phyloP scores from a whole-genome alignment of 257 asterid genomes.

The Vinca minor region DNA sequence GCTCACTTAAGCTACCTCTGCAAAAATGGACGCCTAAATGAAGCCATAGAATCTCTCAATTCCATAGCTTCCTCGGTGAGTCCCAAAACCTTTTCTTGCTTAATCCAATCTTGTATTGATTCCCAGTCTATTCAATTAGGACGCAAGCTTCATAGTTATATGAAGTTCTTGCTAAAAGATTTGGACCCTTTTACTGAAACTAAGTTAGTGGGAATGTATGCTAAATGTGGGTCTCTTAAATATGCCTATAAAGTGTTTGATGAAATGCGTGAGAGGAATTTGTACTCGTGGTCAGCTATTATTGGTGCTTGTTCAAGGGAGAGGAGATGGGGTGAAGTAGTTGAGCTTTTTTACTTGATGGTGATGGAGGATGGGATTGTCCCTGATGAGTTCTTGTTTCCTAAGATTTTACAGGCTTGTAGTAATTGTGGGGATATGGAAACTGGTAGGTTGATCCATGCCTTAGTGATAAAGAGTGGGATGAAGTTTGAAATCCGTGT shows the following conservation, averaged over 20 bases:
- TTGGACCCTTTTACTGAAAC: slow-evolving; percentile 50
- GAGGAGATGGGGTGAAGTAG: slow-evolving; percentile 57
- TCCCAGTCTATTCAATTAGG: slow-evolving; percentile 43
- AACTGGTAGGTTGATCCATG: slow-evolving; percentile 60
- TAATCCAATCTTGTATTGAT: slow-evolving; percentile 52
- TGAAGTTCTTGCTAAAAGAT: slow-evolving; percentile 23
- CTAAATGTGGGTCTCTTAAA: slow-evolving; percentile 56
- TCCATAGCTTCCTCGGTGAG: slow-evolving; percentile 37
- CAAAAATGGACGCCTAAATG: slow-evolving; percentile 44
- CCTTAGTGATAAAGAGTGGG: slow-evolving; percentile 40
- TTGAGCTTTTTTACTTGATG: slow-evolving; percentile 41
- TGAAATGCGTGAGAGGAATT: slow-evolving; percentile 46
- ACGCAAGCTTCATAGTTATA: slow-evolving; percentile 34
- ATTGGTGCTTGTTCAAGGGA: slow-evolving; percentile 76
- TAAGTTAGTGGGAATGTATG: slow-evolving; percentile 53
- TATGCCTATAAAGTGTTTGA: slow-evolving; percentile 51
- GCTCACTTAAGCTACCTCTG: slow-evolving; percentile 52
- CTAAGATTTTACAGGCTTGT: slow-evolving; percentile 73
- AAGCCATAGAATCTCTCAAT: slow-evolving; percentile 49
- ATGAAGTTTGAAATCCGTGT: slow-evolving; percentile 39
- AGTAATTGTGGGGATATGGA: slow-evolving; percentile 52
- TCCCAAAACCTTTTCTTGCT: slow-evolving; percentile 39
- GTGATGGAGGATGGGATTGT: slow-evolving; percentile 50
- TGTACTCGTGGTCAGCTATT: slow-evolving; percentile 73
- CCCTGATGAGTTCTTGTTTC: slow-evolving; percentile 60